Percentiles rank a stretch among this genome's conserved stretches.
phyloP scores from a whole-genome alignment of 768 basidiomycete genomes.

The Mycena leptocephala region DNA sequence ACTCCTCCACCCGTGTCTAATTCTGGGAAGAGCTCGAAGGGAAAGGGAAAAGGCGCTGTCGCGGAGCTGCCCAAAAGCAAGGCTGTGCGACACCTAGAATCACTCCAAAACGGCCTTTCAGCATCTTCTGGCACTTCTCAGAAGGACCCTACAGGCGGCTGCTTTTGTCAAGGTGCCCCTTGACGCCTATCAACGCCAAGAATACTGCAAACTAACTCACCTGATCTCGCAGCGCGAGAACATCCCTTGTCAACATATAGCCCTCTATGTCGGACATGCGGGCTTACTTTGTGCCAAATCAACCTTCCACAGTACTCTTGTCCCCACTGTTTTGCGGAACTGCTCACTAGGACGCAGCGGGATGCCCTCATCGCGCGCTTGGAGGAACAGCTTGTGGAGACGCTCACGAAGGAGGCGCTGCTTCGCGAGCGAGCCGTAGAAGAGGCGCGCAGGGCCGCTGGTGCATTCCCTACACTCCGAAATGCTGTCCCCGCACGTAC shows the following conservation, averaged over 20 bases:
- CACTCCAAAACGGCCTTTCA: constrained; percentile 54
- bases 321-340: constrained; percentile 63
- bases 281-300: constrained; percentile 73
- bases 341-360: constrained; percentile 55
- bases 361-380: constrained; percentile 59
- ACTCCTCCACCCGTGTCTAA: constrained; percentile 40
- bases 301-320: constrained; percentile 72
- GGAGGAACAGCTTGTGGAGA: constrained; percentile 60
- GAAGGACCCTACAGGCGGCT: constrained; percentile 76
- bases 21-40: constrained; percentile 47
- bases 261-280: constrained; percentile 71
- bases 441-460: constrained; percentile 66
- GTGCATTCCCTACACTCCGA: constrained; percentile 74
- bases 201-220: neutral
- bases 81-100: constrained; percentile 65
- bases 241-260: constrained; percentile 74
- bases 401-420: constrained; percentile 64
- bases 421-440: constrained; percentile 62
- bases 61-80: constrained; percentile 61
- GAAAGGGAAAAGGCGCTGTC: constrained; percentile 53
- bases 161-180: constrained; percentile 76
- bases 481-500: constrained; percentile 17
- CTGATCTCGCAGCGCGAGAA: constrained; percentile 60
- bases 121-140: constrained; percentile 48
- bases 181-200: neutral